phyloP scores from a whole-genome alignment of 2,329 filamentous ascomycete genomes.

The Aspergillus quadricinctus region DNA sequence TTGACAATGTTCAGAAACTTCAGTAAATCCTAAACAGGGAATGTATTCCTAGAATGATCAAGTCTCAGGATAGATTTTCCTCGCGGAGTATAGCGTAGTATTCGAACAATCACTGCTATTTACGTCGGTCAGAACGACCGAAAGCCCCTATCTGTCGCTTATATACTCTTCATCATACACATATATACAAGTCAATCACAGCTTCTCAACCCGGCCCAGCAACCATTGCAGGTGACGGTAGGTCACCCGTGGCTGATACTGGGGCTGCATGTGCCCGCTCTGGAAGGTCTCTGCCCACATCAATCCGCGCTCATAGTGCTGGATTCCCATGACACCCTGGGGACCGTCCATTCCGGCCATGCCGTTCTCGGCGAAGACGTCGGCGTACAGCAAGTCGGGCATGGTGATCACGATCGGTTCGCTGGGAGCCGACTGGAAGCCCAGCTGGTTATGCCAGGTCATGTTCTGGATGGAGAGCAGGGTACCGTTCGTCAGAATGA shows the following conservation, averaged over 20 bases:
- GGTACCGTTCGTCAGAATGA: conserved; percentile 66
- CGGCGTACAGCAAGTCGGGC: conserved; percentile 54
- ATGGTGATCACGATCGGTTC: conserved; percentile 29
- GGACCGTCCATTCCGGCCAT: conserved; percentile 61
- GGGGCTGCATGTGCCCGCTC: conserved; percentile 43
- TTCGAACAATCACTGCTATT: neutral
- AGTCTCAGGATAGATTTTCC: neutral
- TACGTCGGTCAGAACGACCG: neutral
- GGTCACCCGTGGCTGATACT: conserved; percentile 64
- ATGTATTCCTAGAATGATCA: neutral
- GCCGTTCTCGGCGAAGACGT: conserved; percentile 51
- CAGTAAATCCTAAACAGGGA: neutral
- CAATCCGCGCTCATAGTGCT: conserved; percentile 70
- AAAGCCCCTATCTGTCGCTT: neutral
- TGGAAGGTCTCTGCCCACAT: conserved; percentile 56
- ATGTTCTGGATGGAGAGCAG: conserved; percentile 75
- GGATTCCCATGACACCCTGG: conserved; percentile 64
- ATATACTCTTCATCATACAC: neutral
- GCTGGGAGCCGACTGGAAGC: conserved; percentile 66
- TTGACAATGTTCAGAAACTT: neutral
- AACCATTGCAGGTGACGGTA: conserved; percentile 59
- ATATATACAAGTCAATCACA: conserved; percentile 12
- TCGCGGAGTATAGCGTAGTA: neutral
- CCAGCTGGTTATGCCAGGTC: conserved; percentile 70
- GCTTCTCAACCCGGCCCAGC: conserved; percentile 24